Evolutionary conservation across 2,329 filamentous ascomycete genomes (phyloP), one percentile per base, ranked within the genome.

Genomic region (Fusarium nematophilum): DNA sequence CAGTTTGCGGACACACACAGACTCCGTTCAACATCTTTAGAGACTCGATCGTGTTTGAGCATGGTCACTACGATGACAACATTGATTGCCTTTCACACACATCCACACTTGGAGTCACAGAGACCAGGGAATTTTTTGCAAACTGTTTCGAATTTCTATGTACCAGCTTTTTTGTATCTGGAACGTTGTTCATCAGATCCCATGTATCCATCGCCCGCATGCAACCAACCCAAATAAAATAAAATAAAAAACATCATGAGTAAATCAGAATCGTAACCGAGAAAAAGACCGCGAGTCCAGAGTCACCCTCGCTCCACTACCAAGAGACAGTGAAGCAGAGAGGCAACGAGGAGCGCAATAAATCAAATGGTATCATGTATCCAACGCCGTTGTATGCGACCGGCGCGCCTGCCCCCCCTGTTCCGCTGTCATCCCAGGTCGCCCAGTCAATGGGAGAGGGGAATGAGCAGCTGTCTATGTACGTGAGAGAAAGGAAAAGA

Each of bases 361-460:
- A 49, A 57, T 44, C 61, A 65, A 64, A 47, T 68, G 66, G 66
- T 69, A 68, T 68, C 61, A 59, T 65, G 47, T 68, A 69, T 69
- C 66, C 66, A 69, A 69, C 66, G 65, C 66, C 66, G 52, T 68
- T 57, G 54, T 66, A 64, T 69, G 66, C 62, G 63, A 49, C 62
- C 57, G 62, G 60, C 56, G 54, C 58, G 55, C 52, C 65, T 55
- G 21, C 26, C 29, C 53, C 44, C 29, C 26, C 25, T n/a, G 26
- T 43, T 33, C 23, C 25, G 27, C 26, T 33, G 25, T 37, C 38
- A 40, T 36, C 17, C 27, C 39, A 34, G 37, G 40, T 31, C 33
- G 27, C 40, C 51, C 51, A 42, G 29, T 25, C 13, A n/a, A 21
- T 23, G 31, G 50, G 53, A 46, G 49, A 46, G 49, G 36, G 44